phyloP scores from a whole-genome alignment of 495 filamentous ascomycete species.

The Neurospora sp. region DNA sequence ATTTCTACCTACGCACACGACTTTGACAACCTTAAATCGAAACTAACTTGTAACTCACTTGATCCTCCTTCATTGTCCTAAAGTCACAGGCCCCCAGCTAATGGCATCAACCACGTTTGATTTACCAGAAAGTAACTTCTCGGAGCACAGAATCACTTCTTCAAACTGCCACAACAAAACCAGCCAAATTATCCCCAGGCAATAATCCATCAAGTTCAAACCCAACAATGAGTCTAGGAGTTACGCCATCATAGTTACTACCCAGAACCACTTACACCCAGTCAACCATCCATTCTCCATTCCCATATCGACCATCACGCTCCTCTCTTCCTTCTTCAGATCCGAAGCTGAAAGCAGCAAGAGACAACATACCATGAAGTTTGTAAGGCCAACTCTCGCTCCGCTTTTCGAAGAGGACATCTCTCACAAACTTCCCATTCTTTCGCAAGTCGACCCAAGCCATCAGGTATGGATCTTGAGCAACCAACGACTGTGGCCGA shows the following conservation, averaged over 20 bases:
- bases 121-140: too few species aligned
- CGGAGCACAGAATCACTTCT: too few species aligned
- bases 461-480: neutral
- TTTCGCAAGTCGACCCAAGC: neutral
- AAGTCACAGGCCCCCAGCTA: too few species aligned
- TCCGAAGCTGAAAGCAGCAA: neutral
- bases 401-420: neutral
- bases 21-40: neutral
- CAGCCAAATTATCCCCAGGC: too few species aligned
- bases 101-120: too few species aligned
- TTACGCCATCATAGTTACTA: too few species aligned
- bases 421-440: neutral
- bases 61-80: too few species aligned
- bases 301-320: neutral
- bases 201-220: neutral
- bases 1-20: neutral
- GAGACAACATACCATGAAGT: neutral
- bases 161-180: too few species aligned
- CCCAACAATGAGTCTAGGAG: neutral
- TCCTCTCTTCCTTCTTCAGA: neutral
- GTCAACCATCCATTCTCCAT: neutral
- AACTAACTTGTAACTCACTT: neutral
- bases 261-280: neutral
- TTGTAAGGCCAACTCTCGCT: neutral
- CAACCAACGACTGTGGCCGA: neutral